These are phyloP conservation scores for Jacaranda mimosifolia DNA, from an alignment of 257 asterid species.

Conservation along the genomic window DNA sequence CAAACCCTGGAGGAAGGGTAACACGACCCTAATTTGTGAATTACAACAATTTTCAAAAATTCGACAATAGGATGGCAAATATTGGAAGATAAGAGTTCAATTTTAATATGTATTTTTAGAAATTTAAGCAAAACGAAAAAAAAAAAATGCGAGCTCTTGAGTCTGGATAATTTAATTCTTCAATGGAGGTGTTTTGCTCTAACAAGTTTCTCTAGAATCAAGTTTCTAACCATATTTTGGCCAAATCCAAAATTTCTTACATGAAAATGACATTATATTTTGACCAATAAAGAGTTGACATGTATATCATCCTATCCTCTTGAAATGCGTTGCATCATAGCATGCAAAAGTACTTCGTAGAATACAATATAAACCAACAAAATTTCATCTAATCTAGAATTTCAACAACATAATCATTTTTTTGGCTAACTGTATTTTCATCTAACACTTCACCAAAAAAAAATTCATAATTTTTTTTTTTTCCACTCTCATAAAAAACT, in stretches of 20 bases:
- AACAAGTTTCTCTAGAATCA: not conserved
- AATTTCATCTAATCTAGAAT: not conserved
- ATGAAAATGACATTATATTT: not conserved
- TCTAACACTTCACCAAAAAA: not conserved
- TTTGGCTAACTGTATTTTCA: not conserved
- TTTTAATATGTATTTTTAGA: no score
- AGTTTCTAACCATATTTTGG: not conserved
- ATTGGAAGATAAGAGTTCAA: no score
- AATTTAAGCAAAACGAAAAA: not conserved
- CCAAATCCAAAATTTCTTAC: not conserved
- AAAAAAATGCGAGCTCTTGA: not conserved
- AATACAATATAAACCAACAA: not conserved
- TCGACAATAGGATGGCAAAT: no score
- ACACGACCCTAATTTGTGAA: no score
- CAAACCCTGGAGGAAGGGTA: constrained; percentile 10
- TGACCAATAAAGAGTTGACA: not conserved
- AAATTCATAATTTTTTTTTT: no score
- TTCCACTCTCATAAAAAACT: no score
- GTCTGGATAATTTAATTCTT: not conserved
- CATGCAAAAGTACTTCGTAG: no score
- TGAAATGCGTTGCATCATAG: not conserved
- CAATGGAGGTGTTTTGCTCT: not conserved
- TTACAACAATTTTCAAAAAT: no score
- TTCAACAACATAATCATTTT: not conserved
- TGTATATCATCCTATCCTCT: not conserved